Base-by-base conservation (phyloP, 495 filamentous ascomycete genomes). In the Neurospora intermedia region DNA sequence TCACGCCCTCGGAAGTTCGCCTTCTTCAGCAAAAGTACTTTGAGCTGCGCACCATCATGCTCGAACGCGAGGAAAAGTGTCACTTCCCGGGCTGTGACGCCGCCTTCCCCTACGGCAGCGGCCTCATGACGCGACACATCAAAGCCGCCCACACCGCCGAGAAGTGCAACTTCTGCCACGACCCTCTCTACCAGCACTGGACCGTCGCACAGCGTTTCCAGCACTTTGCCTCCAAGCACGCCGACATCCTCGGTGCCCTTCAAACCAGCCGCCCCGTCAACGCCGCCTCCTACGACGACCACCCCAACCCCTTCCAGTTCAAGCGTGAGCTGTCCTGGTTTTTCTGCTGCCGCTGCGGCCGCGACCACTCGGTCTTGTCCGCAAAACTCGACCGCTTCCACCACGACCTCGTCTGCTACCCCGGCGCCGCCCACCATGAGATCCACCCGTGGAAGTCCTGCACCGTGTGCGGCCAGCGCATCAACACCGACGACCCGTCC, bases 1-100 rank as follows among this genome's bases (percentile, higher is more conserved):
- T 82, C 72, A 85, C 83, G 23, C 82, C 83, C 3, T 78, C 77
- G 13, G 83, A 85, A 75, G 42, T 76, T 2, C 79, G 78, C 8
- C 75, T 77, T 18, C 77, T 84, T 10, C 80, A 84, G 42, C 70
- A 59, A 10, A 77, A 81, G 70, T 76, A 80, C 23, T 76, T 78
- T 31, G 71, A 73, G 43, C 75, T 84, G 66, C 81, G 82, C 39
- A 77, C 75, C 70, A 73, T 83, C 9, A 69, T 79, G 2, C 76
- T 85, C 2, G 76, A 77, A 71, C 78, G 81, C 39, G 75, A 71
- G 6, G 73, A 75, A 69, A 73, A 79, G 72, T 84, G 83, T 27
- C 82, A 81, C 0, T 83, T 81, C 70, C 27, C 62, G 2, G 77
- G 73, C 42, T 84, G 83, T 70, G 27, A 75, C 20, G 74, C 48